Percentiles rank a stretch among this genome's conserved stretches.
These are phyloP conservation scores for Rhazya stricta DNA, from an alignment of 257 asterid genomes.

Conservation along the genomic window DNA sequence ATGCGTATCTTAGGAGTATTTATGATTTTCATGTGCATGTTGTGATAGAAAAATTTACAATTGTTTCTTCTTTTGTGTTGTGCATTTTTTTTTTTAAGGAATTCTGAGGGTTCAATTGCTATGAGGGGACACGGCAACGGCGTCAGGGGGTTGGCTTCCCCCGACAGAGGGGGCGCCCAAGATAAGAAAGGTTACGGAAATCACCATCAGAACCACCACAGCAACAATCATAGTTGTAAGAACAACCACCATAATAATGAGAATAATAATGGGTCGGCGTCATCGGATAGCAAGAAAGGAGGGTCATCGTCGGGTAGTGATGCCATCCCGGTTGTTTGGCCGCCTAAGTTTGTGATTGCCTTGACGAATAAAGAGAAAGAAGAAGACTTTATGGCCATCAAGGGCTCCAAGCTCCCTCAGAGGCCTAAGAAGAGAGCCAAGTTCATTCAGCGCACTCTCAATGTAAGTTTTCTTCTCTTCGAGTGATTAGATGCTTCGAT, in stretches of 20 bases:
- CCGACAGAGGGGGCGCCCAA: conserved; percentile 30
- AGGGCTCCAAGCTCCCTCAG: conserved; percentile 92
- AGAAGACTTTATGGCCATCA: conserved; percentile 82
- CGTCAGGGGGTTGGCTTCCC: conserved; percentile 39
- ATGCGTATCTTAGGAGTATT: background rate
- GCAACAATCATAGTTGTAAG: conserved; percentile 12
- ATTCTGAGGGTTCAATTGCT: conserved; percentile 42
- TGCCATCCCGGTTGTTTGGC: conserved; percentile 59
- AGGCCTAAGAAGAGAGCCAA: conserved; percentile 94
- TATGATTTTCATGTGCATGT: background rate
- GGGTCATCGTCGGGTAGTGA: conserved; percentile 69
- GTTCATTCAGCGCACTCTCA: conserved; percentile 76
- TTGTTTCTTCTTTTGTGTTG: conserved; percentile 9
- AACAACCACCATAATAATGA: conserved; percentile 17
- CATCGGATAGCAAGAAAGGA: conserved; percentile 63
- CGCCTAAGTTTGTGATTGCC: conserved; percentile 75
- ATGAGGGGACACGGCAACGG: conserved; percentile 55
- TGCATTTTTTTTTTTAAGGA: conserved; percentile 39
- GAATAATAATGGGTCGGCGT: conserved; percentile 57
- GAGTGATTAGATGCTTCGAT: background rate
- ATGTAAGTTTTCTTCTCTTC: conserved; percentile 46
- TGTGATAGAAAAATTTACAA: background rate
- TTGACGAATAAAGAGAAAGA: conserved; percentile 91
- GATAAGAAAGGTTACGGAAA: conserved; percentile 28
- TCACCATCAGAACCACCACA: conserved; percentile 15